A percentile compares a stretch with the other conserved stretches of the same genome.
Conservation (phyloP, 352 stramenopile genomes). For the Phytopythium delawarense region DNA sequence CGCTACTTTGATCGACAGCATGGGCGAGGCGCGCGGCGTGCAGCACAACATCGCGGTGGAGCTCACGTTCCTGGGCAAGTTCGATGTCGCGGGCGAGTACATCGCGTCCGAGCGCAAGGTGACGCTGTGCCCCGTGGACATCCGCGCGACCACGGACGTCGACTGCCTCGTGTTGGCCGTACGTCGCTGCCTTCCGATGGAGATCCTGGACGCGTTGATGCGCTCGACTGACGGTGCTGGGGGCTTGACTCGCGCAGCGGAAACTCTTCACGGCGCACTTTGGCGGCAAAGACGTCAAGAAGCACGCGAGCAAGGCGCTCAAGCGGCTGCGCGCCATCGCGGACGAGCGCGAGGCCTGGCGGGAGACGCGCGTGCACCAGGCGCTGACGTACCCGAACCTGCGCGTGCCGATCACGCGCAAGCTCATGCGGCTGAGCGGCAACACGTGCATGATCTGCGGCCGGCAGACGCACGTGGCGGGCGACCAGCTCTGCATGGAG, state of each 20-base stretch:
- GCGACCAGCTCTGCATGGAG: conserved; percentile 81
- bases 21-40: conserved; percentile 52
- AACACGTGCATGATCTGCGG: conserved; percentile 79
- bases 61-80: conserved; percentile 75
- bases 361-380: conserved; percentile 71
- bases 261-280: conserved; percentile 80
- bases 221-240: no score
- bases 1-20: conserved; percentile 13
- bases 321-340: conserved; percentile 44
- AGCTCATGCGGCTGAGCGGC: conserved; percentile 80
- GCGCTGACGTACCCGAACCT: conserved; percentile 63
- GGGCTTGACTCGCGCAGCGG: conserved; percentile 20
- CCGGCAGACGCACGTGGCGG: conserved; percentile 59
- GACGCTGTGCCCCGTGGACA: conserved; percentile 59
- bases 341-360: conserved; percentile 58
- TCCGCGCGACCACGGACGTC: conserved; percentile 66
- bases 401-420: conserved; percentile 70
- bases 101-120: conserved; percentile 71
- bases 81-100: conserved; percentile 79
- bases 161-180: conserved; percentile 74
- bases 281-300: conserved; percentile 56
- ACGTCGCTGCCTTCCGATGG: conserved; percentile 11
- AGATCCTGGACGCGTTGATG: no score
- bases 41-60: conserved; percentile 70
- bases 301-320: conserved; percentile 43